A percentile compares a stretch with the other conserved stretches of the same genome.
Evolutionary conservation across 2,329 filamentous ascomycete species (phyloP).

Genomic region (Neodidymelliopsis sp.): DNA sequence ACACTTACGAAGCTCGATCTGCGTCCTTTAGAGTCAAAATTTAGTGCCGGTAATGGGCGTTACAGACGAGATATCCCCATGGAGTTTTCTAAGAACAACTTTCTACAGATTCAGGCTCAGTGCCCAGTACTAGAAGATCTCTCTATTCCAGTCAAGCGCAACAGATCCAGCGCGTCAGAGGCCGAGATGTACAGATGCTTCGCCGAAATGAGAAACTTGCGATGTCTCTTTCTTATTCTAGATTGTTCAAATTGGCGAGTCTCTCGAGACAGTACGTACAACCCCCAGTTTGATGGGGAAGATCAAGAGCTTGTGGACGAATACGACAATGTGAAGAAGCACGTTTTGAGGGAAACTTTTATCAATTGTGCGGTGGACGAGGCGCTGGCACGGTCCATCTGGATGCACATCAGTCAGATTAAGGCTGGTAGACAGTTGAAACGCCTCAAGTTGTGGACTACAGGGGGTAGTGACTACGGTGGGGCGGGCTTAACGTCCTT

Average conservation of each 20-base stretch:
- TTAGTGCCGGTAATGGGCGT: neutral
- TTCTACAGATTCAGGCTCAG: constrained; percentile 21
- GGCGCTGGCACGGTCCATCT: constrained; percentile 28
- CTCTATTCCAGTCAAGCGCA: constrained; percentile 25
- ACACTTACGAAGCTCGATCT: neutral
- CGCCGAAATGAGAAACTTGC: constrained; percentile 19
- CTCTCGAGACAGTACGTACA: constrained; percentile 18
- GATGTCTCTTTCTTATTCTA: constrained; percentile 24
- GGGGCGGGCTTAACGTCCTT: neutral
- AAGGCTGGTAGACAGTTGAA: constrained; percentile 25
- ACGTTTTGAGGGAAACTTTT: constrained; percentile 20
- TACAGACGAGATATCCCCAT: constrained; percentile 22
- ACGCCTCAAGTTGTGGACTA: constrained; percentile 29
- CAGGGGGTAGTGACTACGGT: constrained; percentile 15
- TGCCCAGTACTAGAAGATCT: constrained; percentile 28
- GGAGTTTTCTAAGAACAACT: constrained; percentile 20
- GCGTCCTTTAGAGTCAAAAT: neutral
- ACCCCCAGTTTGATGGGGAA: constrained; percentile 18
- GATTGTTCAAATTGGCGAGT: constrained; percentile 26
- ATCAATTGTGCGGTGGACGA: constrained; percentile 35
- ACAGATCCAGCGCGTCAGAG: constrained; percentile 25
- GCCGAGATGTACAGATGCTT: constrained; percentile 27
- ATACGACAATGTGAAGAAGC: constrained; percentile 5
- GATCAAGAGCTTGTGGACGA: constrained; percentile 15
- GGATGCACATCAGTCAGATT: constrained; percentile 19